A percentile compares a stretch with the other conserved stretches of the same genome.
These are phyloP conservation scores for Phialophora verrucosa DNA, from an alignment of 2,329 filamentous ascomycete species.

Conservation along the genomic window DNA sequence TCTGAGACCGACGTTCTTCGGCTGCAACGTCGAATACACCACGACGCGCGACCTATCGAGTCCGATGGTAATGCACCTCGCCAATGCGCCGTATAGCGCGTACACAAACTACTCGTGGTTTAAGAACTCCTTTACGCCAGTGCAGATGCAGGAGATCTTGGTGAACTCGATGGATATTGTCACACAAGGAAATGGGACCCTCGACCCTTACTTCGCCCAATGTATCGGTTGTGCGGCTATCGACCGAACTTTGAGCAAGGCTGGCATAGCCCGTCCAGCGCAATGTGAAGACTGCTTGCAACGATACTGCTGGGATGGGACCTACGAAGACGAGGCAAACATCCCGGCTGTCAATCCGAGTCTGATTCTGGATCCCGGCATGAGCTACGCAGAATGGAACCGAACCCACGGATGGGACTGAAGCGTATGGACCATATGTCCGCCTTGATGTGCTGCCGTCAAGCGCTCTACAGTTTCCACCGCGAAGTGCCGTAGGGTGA, in stretches of 20 bases:
- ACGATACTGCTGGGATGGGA: constrained; percentile 40
- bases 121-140: constrained; percentile 8
- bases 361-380: constrained; percentile 12
- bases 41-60: constrained; percentile 17
- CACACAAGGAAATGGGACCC: constrained; percentile 38
- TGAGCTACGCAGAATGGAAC: constrained; percentile 26
- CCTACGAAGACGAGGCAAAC: constrained; percentile 14
- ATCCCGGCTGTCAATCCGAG: constrained; percentile 14
- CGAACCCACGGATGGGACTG: constrained; percentile 10
- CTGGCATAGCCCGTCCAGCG: constrained; percentile 31
- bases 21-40: constrained; percentile 36
- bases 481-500: too few relatives aligned
- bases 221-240: constrained; percentile 40
- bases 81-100: constrained; percentile 38
- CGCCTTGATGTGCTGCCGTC: too few relatives aligned
- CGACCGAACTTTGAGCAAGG: constrained; percentile 35
- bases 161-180: constrained; percentile 36
- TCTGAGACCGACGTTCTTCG: constrained; percentile 37
- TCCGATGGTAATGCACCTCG: constrained; percentile 39
- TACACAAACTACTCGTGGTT: constrained; percentile 30
- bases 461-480: too few relatives aligned
- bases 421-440: not conserved
- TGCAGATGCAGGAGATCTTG: constrained; percentile 19
- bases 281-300: constrained; percentile 38
- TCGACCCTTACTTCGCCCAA: constrained; percentile 34